Evolutionary conservation across 495 filamentous ascomycete genomes (phyloP).

Genomic region (Bacidia rubella): DNA sequence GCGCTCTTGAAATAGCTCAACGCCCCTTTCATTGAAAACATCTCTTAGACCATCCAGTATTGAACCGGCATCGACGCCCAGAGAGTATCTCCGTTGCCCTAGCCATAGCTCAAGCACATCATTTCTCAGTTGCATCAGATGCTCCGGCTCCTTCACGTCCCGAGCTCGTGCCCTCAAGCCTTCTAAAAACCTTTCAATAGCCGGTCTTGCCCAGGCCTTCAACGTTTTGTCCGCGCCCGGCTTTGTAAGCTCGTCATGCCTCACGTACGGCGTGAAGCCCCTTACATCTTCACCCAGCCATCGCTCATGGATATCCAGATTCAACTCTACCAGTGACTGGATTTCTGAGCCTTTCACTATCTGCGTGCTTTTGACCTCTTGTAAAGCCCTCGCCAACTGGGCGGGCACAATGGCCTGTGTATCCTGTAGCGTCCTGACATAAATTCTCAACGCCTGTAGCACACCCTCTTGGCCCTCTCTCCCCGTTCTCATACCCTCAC

Average conservation of each 20-base stretch:
- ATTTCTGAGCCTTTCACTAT: slow-evolving; percentile 59
- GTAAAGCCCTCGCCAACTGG: slow-evolving; percentile 55
- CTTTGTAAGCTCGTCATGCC: slow-evolving; percentile 63
- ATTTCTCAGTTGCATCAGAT: slow-evolving; percentile 52
- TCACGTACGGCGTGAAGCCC: slow-evolving; percentile 81
- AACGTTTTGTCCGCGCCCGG: slow-evolving; percentile 51
- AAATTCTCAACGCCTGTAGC: slow-evolving; percentile 52
- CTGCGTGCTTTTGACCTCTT: slow-evolving; percentile 51
- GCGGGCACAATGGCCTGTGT: slow-evolving; percentile 62
- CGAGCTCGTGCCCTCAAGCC: slow-evolving; percentile 44
- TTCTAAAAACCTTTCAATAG: slow-evolving; percentile 48
- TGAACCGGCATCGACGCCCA: slow-evolving; percentile 42
- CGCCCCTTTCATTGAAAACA: slow-evolving; percentile 51
- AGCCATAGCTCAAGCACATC: slow-evolving; percentile 67
- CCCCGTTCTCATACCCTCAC: slow-evolving; percentile 36
- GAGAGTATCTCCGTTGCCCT: slow-evolving; percentile 25
- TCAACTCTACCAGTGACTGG: slow-evolving; percentile 48
- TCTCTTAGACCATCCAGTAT: slow-evolving; percentile 56
- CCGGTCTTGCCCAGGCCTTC: slow-evolving; percentile 58
- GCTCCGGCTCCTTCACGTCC: slow-evolving; percentile 45
- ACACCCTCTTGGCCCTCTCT: slow-evolving; percentile 32
- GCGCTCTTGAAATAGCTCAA: slow-evolving; percentile 43
- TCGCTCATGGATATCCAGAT: slow-evolving; percentile 65
- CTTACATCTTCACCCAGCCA: slow-evolving; percentile 78
- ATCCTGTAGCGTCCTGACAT: slow-evolving; percentile 61